Percentiles rank a stretch among this genome's conserved stretches.
These are phyloP conservation scores for Aspergillus versicolor DNA, from an alignment of 2,329 filamentous ascomycete species.

Conservation along the genomic window DNA sequence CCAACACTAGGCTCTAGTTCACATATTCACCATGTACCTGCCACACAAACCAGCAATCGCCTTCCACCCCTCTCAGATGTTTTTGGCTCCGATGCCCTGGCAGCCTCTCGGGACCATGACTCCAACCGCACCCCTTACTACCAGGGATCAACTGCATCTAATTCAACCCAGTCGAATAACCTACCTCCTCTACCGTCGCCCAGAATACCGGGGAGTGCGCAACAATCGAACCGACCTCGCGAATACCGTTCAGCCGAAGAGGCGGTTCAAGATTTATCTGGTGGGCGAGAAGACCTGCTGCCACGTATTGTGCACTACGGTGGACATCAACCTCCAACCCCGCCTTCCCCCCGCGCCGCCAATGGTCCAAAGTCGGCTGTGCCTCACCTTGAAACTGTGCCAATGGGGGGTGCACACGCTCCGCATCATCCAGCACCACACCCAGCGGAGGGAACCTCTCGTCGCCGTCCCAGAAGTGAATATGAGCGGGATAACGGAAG, in stretches of 20 bases:
- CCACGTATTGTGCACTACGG: conserved; percentile 95
- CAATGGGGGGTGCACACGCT: conserved; percentile 64
- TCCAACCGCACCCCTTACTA: conserved; percentile 34
- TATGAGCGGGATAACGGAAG: conserved; percentile 86
- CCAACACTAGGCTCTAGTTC: conserved; percentile 80
- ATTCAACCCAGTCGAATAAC: conserved; percentile 62
- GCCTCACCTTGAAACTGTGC: conserved; percentile 49
- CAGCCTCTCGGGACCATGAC: conserved; percentile 38
- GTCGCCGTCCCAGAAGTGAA: conserved; percentile 79
- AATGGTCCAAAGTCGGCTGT: conserved; percentile 31
- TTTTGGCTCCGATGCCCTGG: conserved; percentile 74
- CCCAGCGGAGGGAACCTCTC: conserved; percentile 38
- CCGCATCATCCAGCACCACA: conserved; percentile 45
- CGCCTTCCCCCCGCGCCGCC: conserved; percentile 64
- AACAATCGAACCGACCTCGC: conserved; percentile 63
- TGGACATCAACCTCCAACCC: conserved; percentile 88
- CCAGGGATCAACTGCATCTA: conserved; percentile 62
- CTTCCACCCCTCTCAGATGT: conserved; percentile 93
- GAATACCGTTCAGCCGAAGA: conserved; percentile 97
- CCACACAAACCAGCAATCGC: conserved; percentile 84
- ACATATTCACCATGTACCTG: conserved; percentile 87
- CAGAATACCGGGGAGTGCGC: conserved; percentile 61
- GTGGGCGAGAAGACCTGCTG: conserved; percentile 86
- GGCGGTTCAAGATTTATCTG: conserved; percentile 83
- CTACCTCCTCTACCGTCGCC: conserved; percentile 75